Conservation (phyloP, 139 green algal species). For the Marvania coccoides region DNA sequence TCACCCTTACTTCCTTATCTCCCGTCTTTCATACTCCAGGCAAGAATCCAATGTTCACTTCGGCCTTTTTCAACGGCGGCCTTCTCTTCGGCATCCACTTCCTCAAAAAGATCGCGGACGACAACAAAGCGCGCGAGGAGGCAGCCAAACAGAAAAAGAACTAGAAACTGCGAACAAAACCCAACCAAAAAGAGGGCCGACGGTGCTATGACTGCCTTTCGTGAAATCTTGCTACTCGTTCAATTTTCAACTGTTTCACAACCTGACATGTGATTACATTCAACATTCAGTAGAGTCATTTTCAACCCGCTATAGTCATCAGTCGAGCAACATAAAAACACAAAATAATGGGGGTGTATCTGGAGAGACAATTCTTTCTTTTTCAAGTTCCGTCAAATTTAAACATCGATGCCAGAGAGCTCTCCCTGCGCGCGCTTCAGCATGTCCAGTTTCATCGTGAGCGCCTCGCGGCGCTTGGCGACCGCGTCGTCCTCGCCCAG, state of each 20-base stretch:
- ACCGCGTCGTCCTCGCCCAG: slow-evolving; percentile 80
- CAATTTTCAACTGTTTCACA: not conserved
- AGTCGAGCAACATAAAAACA: not conserved
- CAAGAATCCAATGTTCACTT: slow-evolving; percentile 7
- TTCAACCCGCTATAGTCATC: not conserved
- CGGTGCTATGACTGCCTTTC: no score
- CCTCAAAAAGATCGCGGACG: not conserved
- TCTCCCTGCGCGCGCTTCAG: slow-evolving; percentile 31
- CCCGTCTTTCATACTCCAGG: no score
- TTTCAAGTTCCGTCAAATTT: not conserved
- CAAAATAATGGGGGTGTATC: not conserved
- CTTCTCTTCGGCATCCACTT: not conserved
- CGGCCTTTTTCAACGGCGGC: slow-evolving; percentile 3
- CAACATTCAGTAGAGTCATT: not conserved
- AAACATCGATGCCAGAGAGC: slow-evolving; percentile 27
- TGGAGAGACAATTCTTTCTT: not conserved
- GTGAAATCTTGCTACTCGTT: not conserved
- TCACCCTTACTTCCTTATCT: no score
- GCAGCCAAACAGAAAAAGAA: not conserved
- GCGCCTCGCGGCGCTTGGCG: slow-evolving; percentile 48
- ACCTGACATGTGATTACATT: not conserved
- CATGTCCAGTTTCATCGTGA: slow-evolving; percentile 36
- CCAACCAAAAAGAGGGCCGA: not conserved
- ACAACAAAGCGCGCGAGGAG: not conserved
- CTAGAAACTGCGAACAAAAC: not conserved